Conservation (phyloP, 1,139 yeast genomes). For the Geotrichum macrosporum region DNA sequence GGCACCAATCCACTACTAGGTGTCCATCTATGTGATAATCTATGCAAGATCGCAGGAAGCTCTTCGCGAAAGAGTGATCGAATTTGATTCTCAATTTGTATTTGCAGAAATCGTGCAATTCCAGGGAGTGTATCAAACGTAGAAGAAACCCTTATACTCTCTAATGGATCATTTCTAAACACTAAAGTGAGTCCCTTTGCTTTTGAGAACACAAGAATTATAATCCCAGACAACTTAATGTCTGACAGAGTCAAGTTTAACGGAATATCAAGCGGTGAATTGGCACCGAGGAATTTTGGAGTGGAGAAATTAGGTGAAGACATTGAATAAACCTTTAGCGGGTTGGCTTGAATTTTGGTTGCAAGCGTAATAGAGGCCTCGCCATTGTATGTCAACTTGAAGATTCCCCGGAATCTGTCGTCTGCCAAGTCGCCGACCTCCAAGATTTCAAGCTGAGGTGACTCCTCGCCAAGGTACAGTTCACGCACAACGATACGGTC, state of each 20-base stretch:
- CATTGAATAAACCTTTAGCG: constrained; percentile 62
- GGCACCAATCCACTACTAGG: constrained; percentile 38
- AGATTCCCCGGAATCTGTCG: constrained; percentile 80
- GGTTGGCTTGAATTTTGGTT: constrained; percentile 82
- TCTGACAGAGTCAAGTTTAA: constrained; percentile 70
- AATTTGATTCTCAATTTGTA: constrained; percentile 76
- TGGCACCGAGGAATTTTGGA: constrained; percentile 64
- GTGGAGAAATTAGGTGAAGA: constrained; percentile 48
- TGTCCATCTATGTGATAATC: constrained; percentile 68
- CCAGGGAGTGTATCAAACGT: constrained; percentile 83
- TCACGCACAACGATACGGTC: constrained; percentile 70
- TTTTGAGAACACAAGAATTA: constrained; percentile 76
- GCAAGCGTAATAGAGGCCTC: constrained; percentile 75
- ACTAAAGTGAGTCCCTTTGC: constrained; percentile 81
- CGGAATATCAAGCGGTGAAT: constrained; percentile 71
- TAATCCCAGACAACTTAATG: constrained; percentile 71
- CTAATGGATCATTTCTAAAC: constrained; percentile 83
- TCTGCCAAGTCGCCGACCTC: constrained; percentile 82
- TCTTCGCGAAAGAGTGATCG: constrained; percentile 78
- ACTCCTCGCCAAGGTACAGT: constrained; percentile 67
- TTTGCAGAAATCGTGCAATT: constrained; percentile 75
- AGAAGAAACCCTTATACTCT: constrained; percentile 73
- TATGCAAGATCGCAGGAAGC: constrained; percentile 74
- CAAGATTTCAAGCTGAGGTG: constrained; percentile 75
- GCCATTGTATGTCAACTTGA: constrained; percentile 73